These are phyloP conservation scores for Mucor saturninus DNA, from an alignment of 371 early-diverging fungal species.

Conservation along the genomic window DNA sequence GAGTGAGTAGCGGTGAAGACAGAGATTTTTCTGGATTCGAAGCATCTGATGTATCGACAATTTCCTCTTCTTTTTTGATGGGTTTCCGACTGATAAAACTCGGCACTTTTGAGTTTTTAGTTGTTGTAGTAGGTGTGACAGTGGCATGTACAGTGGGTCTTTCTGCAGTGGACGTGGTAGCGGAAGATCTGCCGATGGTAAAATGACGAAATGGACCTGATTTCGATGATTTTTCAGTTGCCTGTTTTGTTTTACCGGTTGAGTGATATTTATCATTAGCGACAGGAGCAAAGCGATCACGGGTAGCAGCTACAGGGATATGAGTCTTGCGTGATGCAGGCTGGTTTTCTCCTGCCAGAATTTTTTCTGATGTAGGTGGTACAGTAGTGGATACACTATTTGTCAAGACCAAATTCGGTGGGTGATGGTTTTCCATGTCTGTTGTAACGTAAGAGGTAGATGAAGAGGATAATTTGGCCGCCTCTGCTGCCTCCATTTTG, in stretches of 20 bases:
- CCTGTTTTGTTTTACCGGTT: not conserved
- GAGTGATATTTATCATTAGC: constrained; percentile 15
- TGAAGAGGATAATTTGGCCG: constrained; percentile 30
- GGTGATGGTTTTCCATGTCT: constrained; percentile 35
- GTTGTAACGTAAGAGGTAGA: not conserved
- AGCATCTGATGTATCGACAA: not conserved
- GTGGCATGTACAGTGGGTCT: constrained; percentile 3
- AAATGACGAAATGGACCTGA: constrained; percentile 8
- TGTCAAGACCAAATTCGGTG: constrained; percentile 34
- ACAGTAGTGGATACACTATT: constrained; percentile 10
- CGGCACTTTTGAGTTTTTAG: constrained; percentile 14
- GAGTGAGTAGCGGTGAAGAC: constrained; percentile 1
- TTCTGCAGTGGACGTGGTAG: constrained; percentile 15
- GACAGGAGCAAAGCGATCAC: constrained; percentile 20
- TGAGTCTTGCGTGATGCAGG: constrained; percentile 15
- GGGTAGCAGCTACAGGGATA: constrained; percentile 5
- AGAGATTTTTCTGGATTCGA: constrained; percentile 16
- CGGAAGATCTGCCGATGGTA: constrained; percentile 9
- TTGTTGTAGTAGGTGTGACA: not conserved
- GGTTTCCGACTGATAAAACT: constrained; percentile 24
- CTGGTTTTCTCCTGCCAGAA: constrained; percentile 12
- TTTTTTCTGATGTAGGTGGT: constrained; percentile 4
- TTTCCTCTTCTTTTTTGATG: constrained; percentile 16
- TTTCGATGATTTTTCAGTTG: not conserved
- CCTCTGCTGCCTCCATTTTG: constrained; percentile 74